Evolutionary conservation across 2,329 filamentous ascomycete genomes (phyloP).

Genomic region (Aspergillus hiratsukae): DNA sequence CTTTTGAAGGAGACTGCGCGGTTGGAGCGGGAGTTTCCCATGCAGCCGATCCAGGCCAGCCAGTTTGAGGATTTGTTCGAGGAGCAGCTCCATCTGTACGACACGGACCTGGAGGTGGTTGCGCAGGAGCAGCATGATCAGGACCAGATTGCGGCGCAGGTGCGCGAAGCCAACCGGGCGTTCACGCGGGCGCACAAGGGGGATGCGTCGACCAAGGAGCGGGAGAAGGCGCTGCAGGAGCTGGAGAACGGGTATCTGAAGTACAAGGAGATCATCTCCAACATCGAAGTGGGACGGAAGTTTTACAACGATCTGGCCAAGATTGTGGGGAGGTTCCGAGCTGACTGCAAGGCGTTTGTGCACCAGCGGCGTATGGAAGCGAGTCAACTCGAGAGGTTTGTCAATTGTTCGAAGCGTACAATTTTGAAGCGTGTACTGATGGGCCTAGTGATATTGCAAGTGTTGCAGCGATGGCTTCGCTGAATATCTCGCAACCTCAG

Average conservation of each 20-base stretch:
- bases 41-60: constrained; percentile 76
- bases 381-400: constrained; percentile 66
- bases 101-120: constrained; percentile 68
- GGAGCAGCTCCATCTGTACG: constrained; percentile 73
- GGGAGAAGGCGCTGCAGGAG: constrained; percentile 80
- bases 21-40: constrained; percentile 79
- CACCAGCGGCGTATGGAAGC: constrained; percentile 78
- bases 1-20: constrained; percentile 78
- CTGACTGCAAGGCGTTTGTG: constrained; percentile 73
- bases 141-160: constrained; percentile 61
- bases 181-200: constrained; percentile 69
- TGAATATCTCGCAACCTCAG: constrained; percentile 44
- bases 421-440: not conserved
- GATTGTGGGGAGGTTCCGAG: constrained; percentile 79
- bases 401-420: not conserved
- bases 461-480: constrained; percentile 51
- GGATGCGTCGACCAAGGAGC: constrained; percentile 64
- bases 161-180: constrained; percentile 71
- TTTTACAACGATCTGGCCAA: constrained; percentile 96
- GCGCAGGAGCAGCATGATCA: constrained; percentile 72
- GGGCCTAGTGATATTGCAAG: constrained; percentile 51
- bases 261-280: constrained; percentile 92
- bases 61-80: constrained; percentile 94
- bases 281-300: constrained; percentile 84
- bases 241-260: constrained; percentile 90